Percentiles rank a stretch among this genome's conserved stretches.
phyloP scores from a whole-genome alignment of 495 filamentous ascomycete genomes.

The Trypethelium eluteriae region DNA sequence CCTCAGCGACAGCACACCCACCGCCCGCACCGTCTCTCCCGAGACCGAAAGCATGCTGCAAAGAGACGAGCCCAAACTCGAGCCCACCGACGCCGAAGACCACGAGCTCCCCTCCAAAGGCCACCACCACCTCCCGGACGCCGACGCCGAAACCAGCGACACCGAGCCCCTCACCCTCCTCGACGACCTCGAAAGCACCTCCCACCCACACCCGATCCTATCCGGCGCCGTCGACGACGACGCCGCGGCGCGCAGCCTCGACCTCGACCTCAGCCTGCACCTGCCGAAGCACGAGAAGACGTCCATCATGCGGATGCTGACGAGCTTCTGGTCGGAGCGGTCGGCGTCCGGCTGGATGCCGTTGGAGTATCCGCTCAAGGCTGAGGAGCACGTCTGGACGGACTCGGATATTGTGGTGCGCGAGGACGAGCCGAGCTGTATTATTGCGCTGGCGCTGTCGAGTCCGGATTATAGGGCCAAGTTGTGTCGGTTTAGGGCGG shows the following conservation, averaged over 20 bases:
- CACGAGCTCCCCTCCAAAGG: constrained; percentile 11
- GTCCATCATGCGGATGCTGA: constrained; percentile 87
- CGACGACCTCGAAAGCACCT: constrained; percentile 60
- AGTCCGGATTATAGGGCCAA: constrained; percentile 79
- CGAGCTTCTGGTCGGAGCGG: constrained; percentile 96
- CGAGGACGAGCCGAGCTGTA: constrained; percentile 93
- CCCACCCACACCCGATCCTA: constrained; percentile 54
- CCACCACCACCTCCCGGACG: constrained; percentile 44
- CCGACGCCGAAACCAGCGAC: constrained; percentile 65
- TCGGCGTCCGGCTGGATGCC: constrained; percentile 94
- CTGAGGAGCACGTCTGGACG: constrained; percentile 87
- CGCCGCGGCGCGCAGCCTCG: too few relatives aligned
- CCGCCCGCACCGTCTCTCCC: background rate
- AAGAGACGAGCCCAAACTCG: background rate
- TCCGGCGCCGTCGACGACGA: constrained; percentile 21
- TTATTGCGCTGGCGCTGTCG: constrained; percentile 86
- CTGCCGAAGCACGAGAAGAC: constrained; percentile 85
- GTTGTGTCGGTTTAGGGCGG: constrained; percentile 60
- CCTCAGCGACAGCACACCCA: constrained; percentile 19
- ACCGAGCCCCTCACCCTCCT: constrained; percentile 53
- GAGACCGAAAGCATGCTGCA: background rate
- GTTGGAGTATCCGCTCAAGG: constrained; percentile 83
- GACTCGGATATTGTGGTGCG: constrained; percentile 97
- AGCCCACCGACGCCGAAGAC: constrained; percentile 5
- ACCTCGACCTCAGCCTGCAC: constrained; percentile 56